Evolutionary conservation across 108 stramenopile species (phyloP).

Genomic region (Nannochloropsis salina): DNA sequence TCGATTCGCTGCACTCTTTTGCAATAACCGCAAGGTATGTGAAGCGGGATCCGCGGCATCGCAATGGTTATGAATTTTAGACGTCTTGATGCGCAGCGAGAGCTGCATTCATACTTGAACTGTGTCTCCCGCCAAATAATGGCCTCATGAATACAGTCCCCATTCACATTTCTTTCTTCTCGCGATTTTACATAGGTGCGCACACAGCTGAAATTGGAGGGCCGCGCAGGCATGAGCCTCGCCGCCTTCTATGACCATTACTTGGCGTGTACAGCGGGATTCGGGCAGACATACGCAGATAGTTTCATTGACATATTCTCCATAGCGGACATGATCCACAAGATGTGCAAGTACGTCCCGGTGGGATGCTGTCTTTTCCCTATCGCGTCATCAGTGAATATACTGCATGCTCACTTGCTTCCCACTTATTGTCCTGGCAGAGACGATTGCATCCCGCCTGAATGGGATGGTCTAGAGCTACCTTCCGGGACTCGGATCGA

Average conservation of each 20-base stretch:
- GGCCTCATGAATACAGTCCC: too few relatives aligned
- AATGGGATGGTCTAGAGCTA: constrained; percentile 17
- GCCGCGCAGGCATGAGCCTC: not conserved
- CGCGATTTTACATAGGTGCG: not conserved
- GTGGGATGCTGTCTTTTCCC: not conserved
- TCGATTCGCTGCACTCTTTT: not conserved
- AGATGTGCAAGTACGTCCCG: not conserved
- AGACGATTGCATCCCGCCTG: not conserved
- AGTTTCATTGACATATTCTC: constrained; percentile 20
- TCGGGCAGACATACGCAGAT: not conserved
- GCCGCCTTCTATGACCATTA: constrained; percentile 8
- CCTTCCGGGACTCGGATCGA: constrained; percentile 10
- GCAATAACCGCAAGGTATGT: constrained; percentile 4
- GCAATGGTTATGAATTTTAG: too few relatives aligned
- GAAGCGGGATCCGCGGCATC: not conserved
- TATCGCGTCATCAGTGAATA: not conserved
- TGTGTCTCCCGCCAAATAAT: too few relatives aligned
- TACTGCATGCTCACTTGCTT: not conserved
- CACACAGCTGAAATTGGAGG: not conserved
- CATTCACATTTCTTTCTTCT: too few relatives aligned
- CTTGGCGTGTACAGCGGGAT: not conserved
- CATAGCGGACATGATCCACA: constrained; percentile 13
- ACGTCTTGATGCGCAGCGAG: too few relatives aligned
- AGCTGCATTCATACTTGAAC: too few relatives aligned
- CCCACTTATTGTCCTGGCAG: not conserved